A percentile compares a stretch with the other conserved stretches of the same genome.
Conservation (phyloP, 2,329 filamentous ascomycete genomes). For the Parastagonospora avenae region DNA sequence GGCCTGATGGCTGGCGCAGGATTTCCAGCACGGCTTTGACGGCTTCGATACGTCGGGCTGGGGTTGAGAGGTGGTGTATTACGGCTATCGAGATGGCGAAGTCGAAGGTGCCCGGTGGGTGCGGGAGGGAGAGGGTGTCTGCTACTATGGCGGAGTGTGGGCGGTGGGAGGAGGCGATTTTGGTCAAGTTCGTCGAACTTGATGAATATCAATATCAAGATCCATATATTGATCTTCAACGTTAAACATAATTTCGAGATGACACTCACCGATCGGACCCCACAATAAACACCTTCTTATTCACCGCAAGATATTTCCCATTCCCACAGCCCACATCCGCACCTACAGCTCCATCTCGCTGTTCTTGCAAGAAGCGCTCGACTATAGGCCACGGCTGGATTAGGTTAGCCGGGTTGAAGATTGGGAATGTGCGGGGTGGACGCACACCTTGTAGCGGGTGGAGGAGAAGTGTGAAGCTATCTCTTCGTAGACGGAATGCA, state of each 20-base stretch:
- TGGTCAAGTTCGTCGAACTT: conserved; percentile 63
- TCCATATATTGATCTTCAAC: background rate
- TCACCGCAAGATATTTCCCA: conserved; percentile 89
- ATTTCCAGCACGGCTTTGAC: conserved; percentile 73
- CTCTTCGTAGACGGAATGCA: conserved; percentile 88
- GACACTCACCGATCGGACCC: conserved; percentile 79
- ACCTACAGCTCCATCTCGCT: conserved; percentile 74
- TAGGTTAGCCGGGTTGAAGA: conserved; percentile 22
- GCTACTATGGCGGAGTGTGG: conserved; percentile 76
- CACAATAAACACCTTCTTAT: conserved; percentile 76
- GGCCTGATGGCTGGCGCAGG: conserved; percentile 49
- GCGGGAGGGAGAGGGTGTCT: conserved; percentile 82
- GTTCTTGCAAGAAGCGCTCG: conserved; percentile 71
- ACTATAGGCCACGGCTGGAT: conserved; percentile 87
- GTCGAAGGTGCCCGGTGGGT: conserved; percentile 70
- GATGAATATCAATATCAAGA: conserved; percentile 1
- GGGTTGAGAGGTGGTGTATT: conserved; percentile 88
- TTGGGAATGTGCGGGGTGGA: conserved; percentile 11
- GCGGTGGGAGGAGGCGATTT: conserved; percentile 59
- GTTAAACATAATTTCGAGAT: background rate
- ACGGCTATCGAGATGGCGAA: conserved; percentile 96
- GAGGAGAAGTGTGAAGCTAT: conserved; percentile 85
- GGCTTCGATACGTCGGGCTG: conserved; percentile 71
- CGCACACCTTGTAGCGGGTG: conserved; percentile 70
- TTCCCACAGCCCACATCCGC: conserved; percentile 96